Evolutionary conservation across 2,329 filamentous ascomycete species (phyloP), one percentile per base, ranked within the genome.

Genomic region (Cladosporium sp.): DNA sequence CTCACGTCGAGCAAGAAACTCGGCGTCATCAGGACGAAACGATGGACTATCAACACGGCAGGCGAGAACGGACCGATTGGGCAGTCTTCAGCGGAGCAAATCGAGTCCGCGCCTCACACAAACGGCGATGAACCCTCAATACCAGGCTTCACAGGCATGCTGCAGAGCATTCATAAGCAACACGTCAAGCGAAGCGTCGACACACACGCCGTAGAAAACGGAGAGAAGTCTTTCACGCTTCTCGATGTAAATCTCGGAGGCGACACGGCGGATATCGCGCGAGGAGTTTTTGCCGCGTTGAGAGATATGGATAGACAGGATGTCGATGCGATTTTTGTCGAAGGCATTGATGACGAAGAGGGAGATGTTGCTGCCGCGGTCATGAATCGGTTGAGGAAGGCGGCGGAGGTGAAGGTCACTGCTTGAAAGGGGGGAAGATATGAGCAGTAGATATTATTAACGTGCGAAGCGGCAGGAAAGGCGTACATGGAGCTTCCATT

Each of bases 261-360:
- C 13, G 80, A 86, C 39, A 84, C 83, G 0, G 80, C 81, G 58
- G 80, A 80, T 27, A 90, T 99, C 60, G 92, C 93, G 1, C 83
- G 91, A 60, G 88, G 88, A 0, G 74, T 99, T 12, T 99, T 99
- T 67, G 88, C 89, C 11, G 88, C 89, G 1, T 73, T 99, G 48
- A 79, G 93, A 47, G 88, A 91, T 59, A 78, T 99, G 56, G 93
- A 99, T 67, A 81, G 84, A 61, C 77, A 83, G 55, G 80, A 83
- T 24, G 89, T 89, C 3, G 84, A 93, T 64, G 77, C 86, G 17
- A 96, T 99, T 47, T 88, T 91, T 59, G 89, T 97, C 9, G 93
- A 99, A 67, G 92, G 92, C 2, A 87, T 96, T 51, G 69, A 74
- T 17, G 71, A 75, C 7, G 60, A 65, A 53, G 82, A 86, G 53